Base-by-base conservation (phyloP, 192 early-diverging fungal genomes). In the Umbelopsis sp. region DNA sequence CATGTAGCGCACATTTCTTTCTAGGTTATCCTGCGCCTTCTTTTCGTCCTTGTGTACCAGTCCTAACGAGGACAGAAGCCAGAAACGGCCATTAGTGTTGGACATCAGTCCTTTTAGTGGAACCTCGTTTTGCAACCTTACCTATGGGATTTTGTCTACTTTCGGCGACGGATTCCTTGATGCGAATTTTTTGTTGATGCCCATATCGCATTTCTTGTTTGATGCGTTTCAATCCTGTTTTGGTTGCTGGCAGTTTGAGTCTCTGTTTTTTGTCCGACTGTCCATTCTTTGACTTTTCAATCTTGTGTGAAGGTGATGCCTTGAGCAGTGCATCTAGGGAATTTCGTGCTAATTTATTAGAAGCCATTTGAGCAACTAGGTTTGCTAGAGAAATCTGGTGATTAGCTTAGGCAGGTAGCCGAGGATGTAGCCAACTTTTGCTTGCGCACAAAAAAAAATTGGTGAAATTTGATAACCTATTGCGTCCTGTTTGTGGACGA, bases 201-300 rank as follows among this genome's bases (percentile, higher is more conserved):
- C 83, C 83, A 65, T 84, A 84, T 47, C 80, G 71, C 3, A 81
- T 17, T 53, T 84, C 80, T 54, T 80, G 75, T 54, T 84, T 84
- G 45, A 84, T 77, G 54, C 77, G 81, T 38, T 81, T 81, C 68
- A 84, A 45, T 9, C 83, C 83, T 0, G 70, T 80, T 29, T 84
- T 84, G 25, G 79, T 81, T 16, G 69, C 62, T 41, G 83, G 83
- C 20, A 84, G 29, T 29, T 17, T 26, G 7, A 62, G 25, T 62
- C 29, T 11, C 34, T 62, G 56, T 20, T 62, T 62, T 34, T 26
- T 16, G 29, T 29, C 56, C 16, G 10, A 2, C 4, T 26, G 31
- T 62, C 16, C 38, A 41, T 8, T 53, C 10, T 2, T 34, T 11
- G 56, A 62, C 31, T 62, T 62, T 34, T 10, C 17, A 62, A n/a